Evolutionary conservation across 441 rosid genomes (phyloP).

Genomic region (Populus hybrid): DNA sequence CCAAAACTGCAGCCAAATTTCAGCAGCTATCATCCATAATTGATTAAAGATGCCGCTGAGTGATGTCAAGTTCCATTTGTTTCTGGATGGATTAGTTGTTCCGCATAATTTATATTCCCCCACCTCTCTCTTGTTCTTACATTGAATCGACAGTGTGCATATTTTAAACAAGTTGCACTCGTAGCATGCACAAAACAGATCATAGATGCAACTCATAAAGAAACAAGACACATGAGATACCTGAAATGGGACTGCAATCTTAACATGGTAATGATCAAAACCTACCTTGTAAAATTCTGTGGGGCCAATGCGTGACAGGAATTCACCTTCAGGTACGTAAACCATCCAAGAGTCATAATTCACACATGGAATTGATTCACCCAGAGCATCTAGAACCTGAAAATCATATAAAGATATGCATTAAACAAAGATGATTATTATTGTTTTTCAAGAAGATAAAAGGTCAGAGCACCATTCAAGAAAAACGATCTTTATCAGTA

Average conservation of each 20-base stretch:
- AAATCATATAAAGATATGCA: conserved; percentile 2
- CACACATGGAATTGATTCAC: conserved; percentile 74
- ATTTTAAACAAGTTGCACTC: background rate
- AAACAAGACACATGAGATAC: background rate
- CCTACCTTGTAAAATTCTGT: conserved; percentile 82
- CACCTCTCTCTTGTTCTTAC: background rate
- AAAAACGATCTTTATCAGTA: background rate
- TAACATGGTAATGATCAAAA: background rate
- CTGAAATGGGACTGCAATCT: background rate
- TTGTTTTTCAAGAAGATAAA: background rate
- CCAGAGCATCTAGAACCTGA: conserved; percentile 87
- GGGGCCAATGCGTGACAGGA: conserved; percentile 91
- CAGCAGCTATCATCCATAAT: background rate
- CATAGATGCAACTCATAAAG: background rate
- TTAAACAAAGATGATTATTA: background rate
- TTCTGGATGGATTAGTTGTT: background rate
- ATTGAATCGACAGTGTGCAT: background rate
- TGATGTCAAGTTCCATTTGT: background rate
- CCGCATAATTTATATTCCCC: background rate
- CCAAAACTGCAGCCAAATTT: background rate
- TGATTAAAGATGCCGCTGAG: background rate
- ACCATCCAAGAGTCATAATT: conserved; percentile 98
- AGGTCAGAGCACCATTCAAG: background rate
- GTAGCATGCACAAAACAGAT: background rate
- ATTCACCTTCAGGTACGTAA: conserved; percentile 85